Evolutionary conservation across 352 stramenopile species (phyloP).

Genomic region (Globisporangium uncinulatum): DNA sequence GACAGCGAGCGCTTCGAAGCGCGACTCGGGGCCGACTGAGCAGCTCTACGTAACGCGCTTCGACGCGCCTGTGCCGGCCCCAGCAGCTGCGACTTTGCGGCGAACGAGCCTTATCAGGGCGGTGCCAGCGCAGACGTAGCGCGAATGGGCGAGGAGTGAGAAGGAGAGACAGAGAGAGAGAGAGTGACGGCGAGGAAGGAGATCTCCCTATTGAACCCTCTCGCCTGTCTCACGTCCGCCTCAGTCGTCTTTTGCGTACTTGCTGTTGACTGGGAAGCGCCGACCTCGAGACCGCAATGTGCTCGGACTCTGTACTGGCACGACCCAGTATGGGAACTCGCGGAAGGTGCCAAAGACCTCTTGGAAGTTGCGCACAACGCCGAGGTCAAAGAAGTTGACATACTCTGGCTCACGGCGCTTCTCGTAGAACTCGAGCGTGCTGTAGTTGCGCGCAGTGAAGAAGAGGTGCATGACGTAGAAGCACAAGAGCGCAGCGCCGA

Average conservation of each 20-base stretch:
- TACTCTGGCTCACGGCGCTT: constrained; percentile 74
- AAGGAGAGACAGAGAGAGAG: background rate
- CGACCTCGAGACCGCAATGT: constrained; percentile 32
- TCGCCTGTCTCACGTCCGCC: no score
- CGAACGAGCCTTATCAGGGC: constrained; percentile 19
- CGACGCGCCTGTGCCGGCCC: constrained; percentile 23
- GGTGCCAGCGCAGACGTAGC: background rate
- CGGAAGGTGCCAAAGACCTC: constrained; percentile 66
- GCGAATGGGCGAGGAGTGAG: background rate
- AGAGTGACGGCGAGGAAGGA: no score
- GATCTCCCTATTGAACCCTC: background rate
- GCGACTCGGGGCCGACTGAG: constrained; percentile 23
- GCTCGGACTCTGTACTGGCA: constrained; percentile 59
- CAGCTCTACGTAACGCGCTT: constrained; percentile 66
- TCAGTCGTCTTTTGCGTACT: constrained; percentile 49
- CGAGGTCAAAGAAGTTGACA: constrained; percentile 78
- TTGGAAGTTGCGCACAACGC: constrained; percentile 65
- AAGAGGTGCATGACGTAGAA: constrained; percentile 80
- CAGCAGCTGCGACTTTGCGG: constrained; percentile 3
- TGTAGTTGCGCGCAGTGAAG: constrained; percentile 67
- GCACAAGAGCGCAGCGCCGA: constrained; percentile 57
- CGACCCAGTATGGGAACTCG: constrained; percentile 65
- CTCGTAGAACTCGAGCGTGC: constrained; percentile 85
- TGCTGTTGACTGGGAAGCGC: constrained; percentile 50
- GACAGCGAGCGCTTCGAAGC: background rate